Conservation (phyloP, 371 early-diverging fungal species). For the Syncephalis plumigaleata region DNA sequence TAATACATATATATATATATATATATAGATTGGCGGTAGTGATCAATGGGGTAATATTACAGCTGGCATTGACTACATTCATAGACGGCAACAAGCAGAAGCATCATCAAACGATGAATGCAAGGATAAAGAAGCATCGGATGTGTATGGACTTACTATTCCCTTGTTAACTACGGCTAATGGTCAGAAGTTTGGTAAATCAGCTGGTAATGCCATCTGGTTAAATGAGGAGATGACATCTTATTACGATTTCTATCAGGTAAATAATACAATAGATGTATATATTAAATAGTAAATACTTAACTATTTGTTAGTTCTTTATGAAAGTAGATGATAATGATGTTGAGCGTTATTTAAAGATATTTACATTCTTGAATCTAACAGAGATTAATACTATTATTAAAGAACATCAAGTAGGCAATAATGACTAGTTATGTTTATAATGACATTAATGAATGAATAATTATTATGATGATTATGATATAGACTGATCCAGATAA, state of each 20-base stretch:
- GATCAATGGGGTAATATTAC: constrained; percentile 97
- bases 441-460: neutral
- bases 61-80: constrained; percentile 83
- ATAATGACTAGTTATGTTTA: neutral
- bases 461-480: neutral
- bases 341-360: constrained; percentile 47
- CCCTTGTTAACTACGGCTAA: constrained; percentile 73
- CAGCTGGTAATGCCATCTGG: constrained; percentile 92
- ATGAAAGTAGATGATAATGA: constrained; percentile 67
- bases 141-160: constrained; percentile 69
- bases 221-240: constrained; percentile 61
- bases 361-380: constrained; percentile 61
- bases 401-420: constrained; percentile 31
- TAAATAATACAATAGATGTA: constrained; percentile 70
- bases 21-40: constrained; percentile 71
- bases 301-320: constrained; percentile 69
- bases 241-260: constrained; percentile 84
- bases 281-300: constrained; percentile 55
- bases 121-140: neutral
- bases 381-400: constrained; percentile 37
- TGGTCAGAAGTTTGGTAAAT: constrained; percentile 93
- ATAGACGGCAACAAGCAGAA: constrained; percentile 13
- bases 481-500: constrained; percentile 32
- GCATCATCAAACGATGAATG: constrained; percentile 10
- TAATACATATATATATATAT: too few relatives aligned